Base-by-base conservation (phyloP, 352 stramenopile species). In the Halophytophthora batemanensis region DNA sequence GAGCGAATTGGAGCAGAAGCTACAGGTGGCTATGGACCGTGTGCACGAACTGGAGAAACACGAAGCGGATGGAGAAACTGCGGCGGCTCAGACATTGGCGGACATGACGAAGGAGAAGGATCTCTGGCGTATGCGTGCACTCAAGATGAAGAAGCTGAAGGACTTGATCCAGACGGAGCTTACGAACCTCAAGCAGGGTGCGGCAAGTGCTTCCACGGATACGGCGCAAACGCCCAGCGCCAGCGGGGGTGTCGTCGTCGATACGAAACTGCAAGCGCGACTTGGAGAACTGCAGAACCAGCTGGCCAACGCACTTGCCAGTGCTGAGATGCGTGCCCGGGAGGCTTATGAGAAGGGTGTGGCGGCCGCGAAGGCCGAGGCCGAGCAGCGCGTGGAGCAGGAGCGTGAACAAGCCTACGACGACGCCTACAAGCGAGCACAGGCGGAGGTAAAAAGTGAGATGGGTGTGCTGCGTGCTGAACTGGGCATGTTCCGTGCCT, bases 71-170 rank as follows among this genome's bases (percentile, higher is more conserved):
- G 33, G 34, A 0, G 53, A 58, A 13, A 56, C 46, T 18, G 31
- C 13, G 15, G 41, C n/a, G 42, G 14, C 31, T 29, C 38, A 41
- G 33, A 52, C 52, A 21, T 15, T 71, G 22, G 60, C 51, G 1
- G 54, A 73, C 31, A 3, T 52, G 25, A 59, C 50, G 14, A 86
- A 66, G 69, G 74, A 90, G 45, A 78, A 87, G 53, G 77, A 95
- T 40, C 29, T 95, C 19, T 91, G 81, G 82, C 82, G 81, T 22
- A 69, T 78, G 49, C 79, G 82, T 25, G 81, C 85, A 25, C 63
- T 95, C 31, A 88, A 88, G 46, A 92, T 92, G 81, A 92, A 92
- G 43, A 92, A 92, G 49, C 40, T 86, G 0, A 92, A 92, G 38
- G 81, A 92, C 23, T 52, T 86, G 17, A 61, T 77, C 13, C 77